Base-by-base conservation (phyloP, 2,329 filamentous ascomycete species). In the Chaetomiaceae sp. region DNA sequence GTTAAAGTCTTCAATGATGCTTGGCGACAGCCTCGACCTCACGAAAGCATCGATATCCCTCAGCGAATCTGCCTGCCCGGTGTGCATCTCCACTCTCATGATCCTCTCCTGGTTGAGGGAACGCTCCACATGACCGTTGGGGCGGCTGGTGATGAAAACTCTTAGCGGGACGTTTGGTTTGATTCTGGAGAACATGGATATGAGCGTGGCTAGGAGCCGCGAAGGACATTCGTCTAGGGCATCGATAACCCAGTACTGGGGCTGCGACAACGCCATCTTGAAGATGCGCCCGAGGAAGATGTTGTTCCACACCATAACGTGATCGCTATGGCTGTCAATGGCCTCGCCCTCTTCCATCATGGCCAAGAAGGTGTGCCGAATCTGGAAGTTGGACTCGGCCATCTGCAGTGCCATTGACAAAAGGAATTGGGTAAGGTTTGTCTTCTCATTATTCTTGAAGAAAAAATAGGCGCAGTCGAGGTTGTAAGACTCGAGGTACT, bases 391-490 rank as follows among this genome's bases (percentile, higher is more conserved):
- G 16, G 49, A 54, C 34, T 57, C 45, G 3, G 61, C 61, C 61
- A 64, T 63, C 27, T 64, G 62, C n/a, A 53, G 57, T 2, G 62
- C 62, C 21, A 64, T 45, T 2, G 58, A 61, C 32, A 58, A 20
- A 1, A 64, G 49, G 10, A 64, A 38, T 48, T 61, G 59, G 33
- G 64, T 57, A 6, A 57, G 48, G 16, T 40, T 55, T 2, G 52
- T 44, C 45, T 57, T 57, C 20, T 54, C 52, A 20, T 58, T 56
- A 47, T 56, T 57, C n/a, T 59, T 59, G 53, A 66, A 67, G 51
- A 66, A 66, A 53, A 61, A 65, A 47, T 63, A 66, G 37, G 54
- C 57, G 38, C 60, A 63, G 41, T 65, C 61, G 2, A 58, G 23
- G 32, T 62, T 55, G 47, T 42, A 52, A 8, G 54, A 50, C 44